Evolutionary conservation across 2,329 filamentous ascomycete genomes (phyloP).

Genomic region (Metarhizium brunneum): DNA sequence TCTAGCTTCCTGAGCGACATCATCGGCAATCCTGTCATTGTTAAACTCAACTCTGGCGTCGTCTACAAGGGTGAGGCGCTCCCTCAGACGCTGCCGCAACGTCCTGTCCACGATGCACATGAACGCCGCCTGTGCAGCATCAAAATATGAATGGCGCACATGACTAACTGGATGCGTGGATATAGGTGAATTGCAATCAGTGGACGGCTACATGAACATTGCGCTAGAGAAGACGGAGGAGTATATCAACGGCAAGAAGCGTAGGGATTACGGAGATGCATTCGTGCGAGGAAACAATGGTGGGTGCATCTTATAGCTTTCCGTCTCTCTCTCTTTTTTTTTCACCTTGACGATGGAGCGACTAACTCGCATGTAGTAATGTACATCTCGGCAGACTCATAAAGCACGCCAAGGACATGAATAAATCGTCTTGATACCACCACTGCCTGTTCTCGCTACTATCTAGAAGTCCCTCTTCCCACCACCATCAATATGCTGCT

Average conservation of each 20-base stretch:
- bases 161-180: background rate
- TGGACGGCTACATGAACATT: slow-evolving; percentile 99
- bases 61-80: slow-evolving; percentile 75
- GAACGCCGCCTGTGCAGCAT: too few species aligned
- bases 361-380: slow-evolving; percentile 38
- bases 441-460: background rate
- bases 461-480: background rate
- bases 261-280: slow-evolving; percentile 82
- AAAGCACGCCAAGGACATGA: slow-evolving; percentile 10
- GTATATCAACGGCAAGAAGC: slow-evolving; percentile 75
- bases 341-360: too few species aligned
- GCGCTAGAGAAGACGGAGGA: slow-evolving; percentile 93
- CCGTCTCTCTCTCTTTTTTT: background rate
- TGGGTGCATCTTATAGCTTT: slow-evolving; percentile 23
- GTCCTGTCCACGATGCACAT: too few species aligned
- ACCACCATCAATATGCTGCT: slow-evolving; percentile 12
- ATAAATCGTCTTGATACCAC: slow-evolving; percentile 11
- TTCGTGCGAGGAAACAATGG: slow-evolving; percentile 96
- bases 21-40: slow-evolving; percentile 85
- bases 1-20: slow-evolving; percentile 91
- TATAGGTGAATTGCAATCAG: slow-evolving; percentile 84
- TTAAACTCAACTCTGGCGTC: slow-evolving; percentile 97
- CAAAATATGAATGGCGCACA: too few species aligned
- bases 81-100: too few species aligned
- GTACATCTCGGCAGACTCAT: slow-evolving; percentile 59